Base-by-base conservation (phyloP, 805 yeast species). In the Metschnikowia orientalis region DNA sequence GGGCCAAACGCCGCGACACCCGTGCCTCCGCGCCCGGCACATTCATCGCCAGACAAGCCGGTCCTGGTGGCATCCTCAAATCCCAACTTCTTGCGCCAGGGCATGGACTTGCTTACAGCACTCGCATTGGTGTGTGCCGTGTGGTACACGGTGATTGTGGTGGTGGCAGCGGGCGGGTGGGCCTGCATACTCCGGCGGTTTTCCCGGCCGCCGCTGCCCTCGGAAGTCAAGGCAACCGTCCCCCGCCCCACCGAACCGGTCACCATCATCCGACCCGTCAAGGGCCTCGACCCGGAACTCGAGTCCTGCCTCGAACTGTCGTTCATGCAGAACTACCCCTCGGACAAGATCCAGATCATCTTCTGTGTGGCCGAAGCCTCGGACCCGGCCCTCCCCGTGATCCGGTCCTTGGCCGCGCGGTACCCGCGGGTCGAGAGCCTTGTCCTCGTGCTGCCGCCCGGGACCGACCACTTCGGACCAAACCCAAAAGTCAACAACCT, bases 401-500 rank as follows among this genome's bases (percentile, higher is more conserved):
- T 78, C 7, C 40, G 68, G 22, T 47, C 49, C 6, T 56, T 87
- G 11, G 62, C 81, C 5, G 45, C 47, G 1, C 69, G 67, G 39
- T 76, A 79, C 52, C 79, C 84, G 0, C 51, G 67, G 2, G 62
- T 78, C 5, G 77, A 81, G 47, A 71, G 86, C 13, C 66, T 67
- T 40, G 59, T 87, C 4, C 50, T 85, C 40, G 55, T 81, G 2
- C 53, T 61, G 17, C 34, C 34, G 12, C 50, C 58, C 6, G 81
- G 77, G 27, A 59, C 57, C 21, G 72, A 64, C 34, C 70, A 70
- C 43, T 81, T 63, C 48, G 95, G 95, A 2, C 92, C 94, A 4
- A 87, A 87, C 48, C 96, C 96, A 5, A 87, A 87, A 57, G 84
- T 87, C 35, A 85, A 86, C 57, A 87, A 87, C 56, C 61, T 87